These are phyloP conservation scores for Annona cherimola DNA, from an alignment of 164 flowering plant species.

Conservation along the genomic window DNA sequence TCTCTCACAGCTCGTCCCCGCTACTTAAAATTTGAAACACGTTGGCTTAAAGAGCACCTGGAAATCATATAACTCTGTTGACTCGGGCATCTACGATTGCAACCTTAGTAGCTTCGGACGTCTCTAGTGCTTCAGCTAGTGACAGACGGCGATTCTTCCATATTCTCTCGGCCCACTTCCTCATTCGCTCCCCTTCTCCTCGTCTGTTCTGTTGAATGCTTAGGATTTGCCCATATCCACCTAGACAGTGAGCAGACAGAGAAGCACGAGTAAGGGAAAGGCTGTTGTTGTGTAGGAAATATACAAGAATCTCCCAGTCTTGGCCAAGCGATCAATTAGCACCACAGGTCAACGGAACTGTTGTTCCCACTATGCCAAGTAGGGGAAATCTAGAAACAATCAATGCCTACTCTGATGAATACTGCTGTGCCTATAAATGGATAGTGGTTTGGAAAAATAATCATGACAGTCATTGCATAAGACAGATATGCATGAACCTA, in stretches of 20 bases:
- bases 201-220: constrained; percentile 72
- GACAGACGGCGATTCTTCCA: constrained; percentile 80
- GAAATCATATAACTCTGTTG: constrained; percentile 43
- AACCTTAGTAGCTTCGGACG: constrained; percentile 37
- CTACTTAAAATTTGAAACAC: neutral
- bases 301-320: neutral
- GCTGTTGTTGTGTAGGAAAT: neutral
- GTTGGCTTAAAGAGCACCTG: neutral
- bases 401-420: neutral
- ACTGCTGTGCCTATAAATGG: no score
- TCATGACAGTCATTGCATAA: neutral
- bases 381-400: neutral
- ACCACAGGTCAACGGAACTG: neutral
- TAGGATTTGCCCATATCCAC: constrained; percentile 79
- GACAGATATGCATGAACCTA: constrained; percentile 20
- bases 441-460: neutral
- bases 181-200: constrained; percentile 73
- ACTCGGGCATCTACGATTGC: constrained; percentile 72
- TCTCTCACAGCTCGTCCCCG: neutral
- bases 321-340: neutral
- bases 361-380: neutral
- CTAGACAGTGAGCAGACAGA: constrained; percentile 25
- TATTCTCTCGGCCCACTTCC: constrained; percentile 63
- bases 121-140: constrained; percentile 65
- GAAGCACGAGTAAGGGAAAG: neutral